Base-by-base conservation (phyloP, 106 monocot genomes). In the Alisma plantagoaquatica region DNA sequence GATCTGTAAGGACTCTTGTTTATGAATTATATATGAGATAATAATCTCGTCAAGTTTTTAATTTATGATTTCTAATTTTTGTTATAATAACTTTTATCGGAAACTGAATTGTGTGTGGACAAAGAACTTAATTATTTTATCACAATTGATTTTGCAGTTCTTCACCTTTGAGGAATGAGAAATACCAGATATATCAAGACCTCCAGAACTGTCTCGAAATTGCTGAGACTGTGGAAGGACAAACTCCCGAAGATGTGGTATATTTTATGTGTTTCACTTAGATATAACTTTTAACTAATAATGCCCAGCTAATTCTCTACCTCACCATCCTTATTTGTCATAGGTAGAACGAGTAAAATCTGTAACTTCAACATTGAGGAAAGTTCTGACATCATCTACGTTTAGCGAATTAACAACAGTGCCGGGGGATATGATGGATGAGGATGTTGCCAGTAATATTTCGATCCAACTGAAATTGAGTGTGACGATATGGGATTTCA, bases 401-500 rank as follows among this genome's bases (percentile, higher is more conserved):
- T 82, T 96, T 38, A 61, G 68, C 29, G 89, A 96, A 33, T 71
- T 60, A 46, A 59, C 17, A 54, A 57, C 70, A 59, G 64, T 70
- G 10, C 71, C 78, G 30, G 63, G 59, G 29, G 88, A 89, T 57
- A 76, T 76, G 68, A 96, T 96, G 96, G 96, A 96, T 56, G 96
- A 96, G 65, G 96, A 96, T 72, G 52, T 44, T 68, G 49, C 47
- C 21, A 73, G 75, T 51, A 81, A 66, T 47, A 54, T 71, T 19
- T 78, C 84, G 59, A 20, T 96, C 32, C 68, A 54, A 33, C 27
- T 96, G 48, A 88, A 85, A 65, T 57, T 96, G 41, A 71, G 61
- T 56, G 68, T 96, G 41, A 89, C 84, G 59, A 80, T 96, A 23
- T 96, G 96, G 96, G 84, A 96, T 62, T 96, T 96, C 56, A 81